Evolutionary conservation across 495 filamentous ascomycete species (phyloP).

Genomic region (Annulohypoxylon nitens): DNA sequence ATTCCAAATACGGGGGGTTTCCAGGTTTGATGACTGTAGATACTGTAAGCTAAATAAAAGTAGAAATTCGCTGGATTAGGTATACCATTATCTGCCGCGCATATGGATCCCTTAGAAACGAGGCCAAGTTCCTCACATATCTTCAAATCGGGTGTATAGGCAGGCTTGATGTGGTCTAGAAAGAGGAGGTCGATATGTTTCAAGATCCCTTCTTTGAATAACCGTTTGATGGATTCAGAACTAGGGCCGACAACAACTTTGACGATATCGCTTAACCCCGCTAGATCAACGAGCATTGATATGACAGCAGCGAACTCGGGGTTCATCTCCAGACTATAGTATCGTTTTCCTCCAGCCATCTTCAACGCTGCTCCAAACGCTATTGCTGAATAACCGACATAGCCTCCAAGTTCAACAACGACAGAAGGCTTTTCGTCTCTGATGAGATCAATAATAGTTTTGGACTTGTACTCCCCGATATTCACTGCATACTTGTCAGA

Average conservation of each 20-base stretch:
- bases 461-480: conserved; percentile 78
- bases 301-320: conserved; percentile 76
- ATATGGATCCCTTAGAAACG: conserved; percentile 69
- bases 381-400: conserved; percentile 83
- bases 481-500: conserved; percentile 63
- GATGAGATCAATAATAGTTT: conserved; percentile 74
- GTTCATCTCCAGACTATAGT: conserved; percentile 76
- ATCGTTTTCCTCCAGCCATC: conserved; percentile 69
- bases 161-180: conserved; percentile 80
- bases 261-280: conserved; percentile 75
- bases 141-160: conserved; percentile 78
- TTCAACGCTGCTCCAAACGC: conserved; percentile 74
- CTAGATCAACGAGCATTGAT: conserved; percentile 72
- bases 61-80: not conserved
- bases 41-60: not conserved
- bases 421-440: conserved; percentile 70
- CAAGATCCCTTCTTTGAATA: conserved; percentile 65
- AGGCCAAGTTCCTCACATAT: conserved; percentile 76
- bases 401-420: conserved; percentile 86
- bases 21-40: conserved; percentile 72
- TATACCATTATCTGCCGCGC: conserved; percentile 76
- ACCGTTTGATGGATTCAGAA: conserved; percentile 67
- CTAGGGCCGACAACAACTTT: conserved; percentile 75
- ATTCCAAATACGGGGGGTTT: conserved; percentile 79
- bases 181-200: conserved; percentile 75